Conservation (phyloP, 164 flowering plant species). For the Magnolia officinalis region DNA sequence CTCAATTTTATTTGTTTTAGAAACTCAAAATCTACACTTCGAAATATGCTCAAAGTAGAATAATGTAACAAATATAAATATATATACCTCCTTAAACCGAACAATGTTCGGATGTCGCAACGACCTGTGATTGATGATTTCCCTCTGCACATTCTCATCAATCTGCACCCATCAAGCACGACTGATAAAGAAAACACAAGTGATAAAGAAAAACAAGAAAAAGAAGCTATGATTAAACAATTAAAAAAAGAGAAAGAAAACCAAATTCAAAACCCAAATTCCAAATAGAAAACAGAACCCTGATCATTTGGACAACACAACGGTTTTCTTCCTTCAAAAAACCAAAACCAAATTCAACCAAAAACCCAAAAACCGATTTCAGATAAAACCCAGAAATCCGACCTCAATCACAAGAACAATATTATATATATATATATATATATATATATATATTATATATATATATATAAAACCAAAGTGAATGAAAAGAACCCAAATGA, state of each 20-base stretch:
- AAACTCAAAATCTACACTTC: too few relatives aligned
- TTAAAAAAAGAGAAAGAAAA: background rate
- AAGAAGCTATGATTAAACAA: background rate
- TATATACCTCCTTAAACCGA: conserved; percentile 57
- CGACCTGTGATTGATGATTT: conserved; percentile 63
- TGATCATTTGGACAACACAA: background rate
- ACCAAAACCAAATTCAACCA: conserved; percentile 1
- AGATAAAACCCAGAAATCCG: conserved; percentile 1
- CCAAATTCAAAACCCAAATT: background rate
- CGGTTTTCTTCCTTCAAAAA: background rate
- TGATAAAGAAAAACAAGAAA: too few relatives aligned
- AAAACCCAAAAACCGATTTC: conserved; percentile 3
- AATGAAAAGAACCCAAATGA: background rate
- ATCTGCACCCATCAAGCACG: conserved; percentile 36
- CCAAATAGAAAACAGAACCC: background rate
- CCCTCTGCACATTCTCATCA: conserved; percentile 74
- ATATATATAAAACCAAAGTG: background rate
- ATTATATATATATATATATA: too few relatives aligned
- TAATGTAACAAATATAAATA: background rate
- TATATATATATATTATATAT: too few relatives aligned
- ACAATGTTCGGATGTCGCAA: conserved; percentile 64
- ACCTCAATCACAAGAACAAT: background rate
- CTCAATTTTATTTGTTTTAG: too few relatives aligned
- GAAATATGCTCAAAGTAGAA: background rate
- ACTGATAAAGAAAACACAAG: too few relatives aligned